Conservation (phyloP, 1,284 basidiomycete genomes). For the Moesziomyces parantarcticus region DNA sequence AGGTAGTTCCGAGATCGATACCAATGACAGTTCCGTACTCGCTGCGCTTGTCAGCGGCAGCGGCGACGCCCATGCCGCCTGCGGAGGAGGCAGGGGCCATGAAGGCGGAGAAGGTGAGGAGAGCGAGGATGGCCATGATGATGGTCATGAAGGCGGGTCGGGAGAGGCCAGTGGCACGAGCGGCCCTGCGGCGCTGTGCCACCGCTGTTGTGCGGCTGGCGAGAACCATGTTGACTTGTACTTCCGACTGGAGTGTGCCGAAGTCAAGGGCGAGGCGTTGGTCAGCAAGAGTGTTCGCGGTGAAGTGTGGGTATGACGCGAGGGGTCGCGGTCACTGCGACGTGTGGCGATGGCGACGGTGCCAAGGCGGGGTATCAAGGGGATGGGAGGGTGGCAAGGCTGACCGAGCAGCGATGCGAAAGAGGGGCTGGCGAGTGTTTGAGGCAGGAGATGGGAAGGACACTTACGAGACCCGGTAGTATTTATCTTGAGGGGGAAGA, state of each 20-base stretch:
- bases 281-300: constrained; percentile 10
- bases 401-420: background rate
- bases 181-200: constrained; percentile 44
- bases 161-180: constrained; percentile 43
- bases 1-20: constrained; percentile 76
- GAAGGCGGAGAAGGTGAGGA: constrained; percentile 56
- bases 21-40: constrained; percentile 89
- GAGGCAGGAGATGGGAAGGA: background rate
- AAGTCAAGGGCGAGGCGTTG: background rate
- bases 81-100: constrained; percentile 42
- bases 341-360: constrained; percentile 3
- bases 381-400: constrained; percentile 6
- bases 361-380: constrained; percentile 5
- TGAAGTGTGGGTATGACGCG: background rate
- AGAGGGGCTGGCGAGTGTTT: background rate
- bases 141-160: constrained; percentile 52
- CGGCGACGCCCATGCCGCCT: constrained; percentile 59
- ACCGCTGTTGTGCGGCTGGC: constrained; percentile 40
- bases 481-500: constrained; percentile 37
- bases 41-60: constrained; percentile 60
- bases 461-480: constrained; percentile 39
- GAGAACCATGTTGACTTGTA: constrained; percentile 32
- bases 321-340: background rate
- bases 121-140: constrained; percentile 56
- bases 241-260: constrained; percentile 29